These are phyloP conservation scores for Thermomucor indicae-seudaticae DNA, from an alignment of 371 early-diverging fungal species.

Conservation along the genomic window DNA sequence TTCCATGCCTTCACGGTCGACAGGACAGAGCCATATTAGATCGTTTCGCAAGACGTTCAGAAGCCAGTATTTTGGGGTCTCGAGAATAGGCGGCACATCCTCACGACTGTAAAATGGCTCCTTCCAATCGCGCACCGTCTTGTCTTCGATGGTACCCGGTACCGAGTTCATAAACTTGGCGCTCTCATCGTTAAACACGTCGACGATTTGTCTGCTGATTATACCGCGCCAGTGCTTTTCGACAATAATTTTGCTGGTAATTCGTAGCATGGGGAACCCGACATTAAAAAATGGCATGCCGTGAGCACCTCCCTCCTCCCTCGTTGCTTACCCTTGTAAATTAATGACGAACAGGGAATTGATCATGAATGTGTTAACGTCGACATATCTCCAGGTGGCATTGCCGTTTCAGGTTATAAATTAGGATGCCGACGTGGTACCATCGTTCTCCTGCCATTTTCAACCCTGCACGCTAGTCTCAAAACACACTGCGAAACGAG, in stretches of 20 bases:
- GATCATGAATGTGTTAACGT: no score
- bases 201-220: constrained; percentile 66
- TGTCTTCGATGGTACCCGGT: constrained; percentile 29
- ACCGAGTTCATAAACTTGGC: constrained; percentile 46
- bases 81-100: constrained; percentile 65
- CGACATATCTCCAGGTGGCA: no score
- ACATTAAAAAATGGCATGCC: no score
- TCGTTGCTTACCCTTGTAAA: constrained; percentile 49
- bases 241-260: constrained; percentile 76
- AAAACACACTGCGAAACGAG: no score
- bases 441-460: no score
- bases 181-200: constrained; percentile 64
- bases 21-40: constrained; percentile 71
- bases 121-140: constrained; percentile 18
- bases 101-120: constrained; percentile 50
- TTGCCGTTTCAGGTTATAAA: no score
- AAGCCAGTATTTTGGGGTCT: constrained; percentile 64
- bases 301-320: no score
- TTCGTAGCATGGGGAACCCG: no score
- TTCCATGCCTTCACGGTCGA: constrained; percentile 67
- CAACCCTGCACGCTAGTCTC: no score
- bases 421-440: no score
- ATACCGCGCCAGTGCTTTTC: constrained; percentile 86
- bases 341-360: constrained; percentile 67
- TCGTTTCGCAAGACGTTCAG: constrained; percentile 65